Evolutionary conservation across 2,329 filamentous ascomycete genomes (phyloP), one percentile per base, ranked within the genome.

Genomic region (Venturiaceae sp.): DNA sequence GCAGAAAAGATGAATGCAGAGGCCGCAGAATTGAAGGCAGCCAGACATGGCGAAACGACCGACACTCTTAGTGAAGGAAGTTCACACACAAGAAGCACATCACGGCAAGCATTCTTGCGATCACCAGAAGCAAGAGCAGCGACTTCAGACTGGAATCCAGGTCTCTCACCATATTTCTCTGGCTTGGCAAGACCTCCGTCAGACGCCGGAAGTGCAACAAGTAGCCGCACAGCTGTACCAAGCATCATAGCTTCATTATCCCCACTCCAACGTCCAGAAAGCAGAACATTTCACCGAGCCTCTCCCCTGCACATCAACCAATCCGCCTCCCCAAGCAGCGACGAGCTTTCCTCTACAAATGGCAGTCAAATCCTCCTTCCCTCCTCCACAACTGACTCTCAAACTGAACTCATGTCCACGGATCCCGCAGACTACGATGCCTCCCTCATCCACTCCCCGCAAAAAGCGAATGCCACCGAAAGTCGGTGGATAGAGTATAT

Each of bases 401-500:
- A 34, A 53, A 19, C 52, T 33, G 32, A 53, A 56, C 28, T 34
- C 5, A 50, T 50, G 57, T 58, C 44, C 16, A 46, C n/a, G 9
- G 37, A 53, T 39, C 34, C 46, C 19, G 44, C 39, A 37, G 57
- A 57, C 34, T 57, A 57, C 34, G 55, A 57, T 16, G 21, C 57
- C 13, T 53, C 46, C 5, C 44, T 92, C 58, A 88, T 96, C 60
- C 77, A 88, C 23, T 86, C 88, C 60, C 89, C 92, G 1, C 88
- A 88, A 62, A 86, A 87, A 63, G 87, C 90, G 1, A 89, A 86
- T 1, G 85, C 88, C 14, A 79, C 86, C 50, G 90, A 96, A 71
- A 88, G 86, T 1, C 79, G 88, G 19, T 95, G 82, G 80, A 70
- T 85, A 1, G 79, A 76, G 57, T 71, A 73, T 55, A 71, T 72